phyloP scores from a whole-genome alignment of 176 grass and related monocot genomes.

The Eleusine coracana region DNA sequence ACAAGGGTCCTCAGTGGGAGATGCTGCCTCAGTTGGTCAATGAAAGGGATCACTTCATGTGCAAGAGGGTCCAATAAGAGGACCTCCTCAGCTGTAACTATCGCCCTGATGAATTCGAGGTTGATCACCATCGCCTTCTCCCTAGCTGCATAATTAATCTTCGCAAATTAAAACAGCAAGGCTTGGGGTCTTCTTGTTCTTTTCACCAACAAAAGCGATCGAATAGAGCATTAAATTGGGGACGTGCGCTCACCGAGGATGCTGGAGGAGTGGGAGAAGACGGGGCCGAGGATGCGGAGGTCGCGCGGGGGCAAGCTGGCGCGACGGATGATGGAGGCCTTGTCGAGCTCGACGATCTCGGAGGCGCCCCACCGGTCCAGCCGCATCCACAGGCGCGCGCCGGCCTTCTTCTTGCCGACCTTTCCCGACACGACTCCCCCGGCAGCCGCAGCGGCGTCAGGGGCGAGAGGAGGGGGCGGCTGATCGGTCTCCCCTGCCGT shows the following conservation, averaged over 20 bases:
- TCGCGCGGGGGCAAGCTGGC: conserved; percentile 71
- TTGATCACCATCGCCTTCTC: conserved; percentile 96
- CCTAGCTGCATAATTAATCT: conserved; percentile 65
- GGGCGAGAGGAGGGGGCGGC: conserved; percentile 5
- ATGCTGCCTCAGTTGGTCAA: conserved; percentile 81
- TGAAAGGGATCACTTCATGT: conserved; percentile 82
- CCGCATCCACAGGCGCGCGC: conserved; percentile 77
- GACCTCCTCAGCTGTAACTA: conserved; percentile 90
- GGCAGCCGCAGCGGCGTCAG: neutral
- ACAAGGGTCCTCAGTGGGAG: conserved; percentile 60
- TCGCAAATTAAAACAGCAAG: conserved; percentile 2
- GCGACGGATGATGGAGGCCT: conserved; percentile 75
- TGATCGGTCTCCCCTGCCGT: neutral
- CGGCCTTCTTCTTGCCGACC: conserved; percentile 79
- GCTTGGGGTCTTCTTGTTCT: conserved; percentile 10
- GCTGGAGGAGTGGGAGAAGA: conserved; percentile 96
- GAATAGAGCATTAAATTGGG: neutral
- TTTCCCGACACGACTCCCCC: conserved; percentile 33
- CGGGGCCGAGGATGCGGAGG: conserved; percentile 80
- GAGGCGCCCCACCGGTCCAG: conserved; percentile 71
- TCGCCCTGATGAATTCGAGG: conserved; percentile 86
- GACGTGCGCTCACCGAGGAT: conserved; percentile 72
- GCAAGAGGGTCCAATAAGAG: conserved; percentile 79
- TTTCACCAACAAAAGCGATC: neutral
- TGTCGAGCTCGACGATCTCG: conserved; percentile 86